These are phyloP conservation scores for Trichoderma gracile DNA, from an alignment of 2,329 filamentous ascomycete species.

Conservation along the genomic window DNA sequence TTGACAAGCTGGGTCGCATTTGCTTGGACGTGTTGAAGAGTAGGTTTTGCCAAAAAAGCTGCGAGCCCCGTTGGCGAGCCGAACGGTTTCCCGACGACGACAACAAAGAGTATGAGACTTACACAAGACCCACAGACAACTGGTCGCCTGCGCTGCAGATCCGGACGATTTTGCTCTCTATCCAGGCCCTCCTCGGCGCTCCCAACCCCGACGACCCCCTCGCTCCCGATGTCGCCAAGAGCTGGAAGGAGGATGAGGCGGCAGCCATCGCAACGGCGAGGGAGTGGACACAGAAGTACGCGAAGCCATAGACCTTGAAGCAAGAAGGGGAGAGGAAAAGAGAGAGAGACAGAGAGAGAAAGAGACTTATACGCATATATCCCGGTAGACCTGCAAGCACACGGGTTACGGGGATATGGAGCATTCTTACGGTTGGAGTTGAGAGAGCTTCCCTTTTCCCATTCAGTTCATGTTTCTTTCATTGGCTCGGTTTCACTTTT, in stretches of 20 bases:
- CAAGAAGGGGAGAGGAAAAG: neutral
- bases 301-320: slow-evolving; percentile 48
- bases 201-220: slow-evolving; percentile 98
- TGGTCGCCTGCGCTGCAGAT: slow-evolving; percentile 99
- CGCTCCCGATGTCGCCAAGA: slow-evolving; percentile 94
- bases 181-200: slow-evolving; percentile 92
- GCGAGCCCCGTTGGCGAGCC: slow-evolving; percentile 12
- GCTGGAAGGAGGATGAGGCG: slow-evolving; percentile 95
- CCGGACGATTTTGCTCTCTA: slow-evolving; percentile 95
- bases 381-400: slow-evolving; percentile 14
- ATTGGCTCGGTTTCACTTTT: slow-evolving; percentile 21
- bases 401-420: slow-evolving; percentile 25
- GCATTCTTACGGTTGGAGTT: slow-evolving; percentile 32
- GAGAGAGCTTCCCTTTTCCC: slow-evolving; percentile 15
- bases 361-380: slow-evolving; percentile 21
- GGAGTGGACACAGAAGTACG: slow-evolving; percentile 88
- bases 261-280: slow-evolving; percentile 88
- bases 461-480: neutral
- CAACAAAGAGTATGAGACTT: neutral
- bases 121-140: slow-evolving; percentile 67
- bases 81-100: too few relatives aligned
- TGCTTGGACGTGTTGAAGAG: slow-evolving; percentile 97
- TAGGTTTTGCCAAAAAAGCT: slow-evolving; percentile 44
- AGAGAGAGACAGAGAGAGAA: neutral
- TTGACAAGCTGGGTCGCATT: slow-evolving; percentile 95